Evolutionary conservation across 139 green algal species (phyloP).

Genomic region (Ettlia oleoabundans): DNA sequence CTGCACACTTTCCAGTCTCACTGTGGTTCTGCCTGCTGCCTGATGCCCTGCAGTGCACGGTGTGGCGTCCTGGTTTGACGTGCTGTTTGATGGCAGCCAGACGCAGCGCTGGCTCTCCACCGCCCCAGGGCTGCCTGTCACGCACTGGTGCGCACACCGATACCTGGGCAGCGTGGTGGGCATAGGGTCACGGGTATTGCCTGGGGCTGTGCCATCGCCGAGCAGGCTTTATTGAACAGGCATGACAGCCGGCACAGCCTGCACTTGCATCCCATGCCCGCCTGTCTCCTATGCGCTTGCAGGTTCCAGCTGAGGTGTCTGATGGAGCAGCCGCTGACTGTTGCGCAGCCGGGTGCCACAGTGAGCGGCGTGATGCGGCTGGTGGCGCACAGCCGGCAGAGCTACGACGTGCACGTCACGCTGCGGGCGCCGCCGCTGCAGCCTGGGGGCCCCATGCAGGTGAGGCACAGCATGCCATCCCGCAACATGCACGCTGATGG

Average conservation of each 20-base stretch:
- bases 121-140: slow-evolving; percentile 89
- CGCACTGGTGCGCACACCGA: no score
- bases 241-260: no score
- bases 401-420: slow-evolving; percentile 78
- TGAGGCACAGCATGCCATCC: no score
- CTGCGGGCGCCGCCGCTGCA: slow-evolving; percentile 62
- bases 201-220: no score
- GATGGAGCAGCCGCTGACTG: slow-evolving; percentile 69
- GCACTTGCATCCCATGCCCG: background rate
- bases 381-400: slow-evolving; percentile 77
- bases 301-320: slow-evolving; percentile 90
- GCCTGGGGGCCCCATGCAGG: slow-evolving; percentile 47
- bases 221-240: no score
- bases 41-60: slow-evolving; percentile 77
- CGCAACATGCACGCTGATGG: background rate
- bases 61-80: slow-evolving; percentile 95
- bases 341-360: slow-evolving; percentile 42
- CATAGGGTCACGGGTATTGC: no score
- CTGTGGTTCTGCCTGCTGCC: background rate
- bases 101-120: slow-evolving; percentile 86
- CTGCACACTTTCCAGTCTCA: background rate
- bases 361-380: slow-evolving; percentile 71
- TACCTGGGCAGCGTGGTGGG: no score
- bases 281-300: slow-evolving; percentile 28
- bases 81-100: slow-evolving; percentile 83